phyloP scores from a whole-genome alignment of 2,329 filamentous ascomycete species.

The Xylariaceae sp. region DNA sequence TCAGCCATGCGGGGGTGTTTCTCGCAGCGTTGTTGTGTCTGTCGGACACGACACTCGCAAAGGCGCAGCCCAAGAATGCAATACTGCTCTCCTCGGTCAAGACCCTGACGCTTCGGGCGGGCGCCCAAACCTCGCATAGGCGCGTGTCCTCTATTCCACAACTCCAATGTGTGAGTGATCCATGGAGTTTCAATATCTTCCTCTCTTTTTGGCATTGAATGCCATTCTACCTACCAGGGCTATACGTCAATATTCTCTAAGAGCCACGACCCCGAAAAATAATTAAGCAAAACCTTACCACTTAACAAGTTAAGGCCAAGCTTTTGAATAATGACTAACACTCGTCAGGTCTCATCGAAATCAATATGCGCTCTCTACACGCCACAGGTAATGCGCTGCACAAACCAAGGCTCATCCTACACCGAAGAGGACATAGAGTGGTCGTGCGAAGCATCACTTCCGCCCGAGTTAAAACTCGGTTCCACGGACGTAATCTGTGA shows the following conservation, averaged over 20 bases:
- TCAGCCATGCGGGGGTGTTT: too few species aligned
- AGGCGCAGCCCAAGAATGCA: conserved; percentile 46
- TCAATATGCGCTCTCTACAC: conserved; percentile 66
- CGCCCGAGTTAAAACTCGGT: conserved; percentile 67
- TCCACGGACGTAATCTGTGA: conserved; percentile 90
- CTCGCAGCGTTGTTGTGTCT: too few species aligned
- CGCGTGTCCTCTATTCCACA: conserved; percentile 75
- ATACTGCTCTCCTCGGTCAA: conserved; percentile 64
- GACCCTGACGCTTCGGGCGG: conserved; percentile 70
- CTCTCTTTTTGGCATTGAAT: too few species aligned
- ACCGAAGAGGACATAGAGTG: conserved; percentile 80
- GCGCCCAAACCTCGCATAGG: conserved; percentile 67
- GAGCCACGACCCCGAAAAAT: too few species aligned
- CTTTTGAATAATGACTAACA: too few species aligned
- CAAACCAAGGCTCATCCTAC: conserved; percentile 80
- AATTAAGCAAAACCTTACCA: too few species aligned
- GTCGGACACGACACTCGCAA: conserved; percentile 4
- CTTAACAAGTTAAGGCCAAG: too few species aligned
- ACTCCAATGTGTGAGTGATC: conserved; percentile 44
- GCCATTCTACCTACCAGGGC: too few species aligned
- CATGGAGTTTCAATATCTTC: too few species aligned
- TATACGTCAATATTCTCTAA: too few species aligned
- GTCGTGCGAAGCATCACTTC: conserved; percentile 71
- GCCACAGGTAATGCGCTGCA: conserved; percentile 83
- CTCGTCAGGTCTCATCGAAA: too few species aligned